Conservation (phyloP, 2,329 filamentous ascomycete species). For the Trichoderma simmonsii region DNA sequence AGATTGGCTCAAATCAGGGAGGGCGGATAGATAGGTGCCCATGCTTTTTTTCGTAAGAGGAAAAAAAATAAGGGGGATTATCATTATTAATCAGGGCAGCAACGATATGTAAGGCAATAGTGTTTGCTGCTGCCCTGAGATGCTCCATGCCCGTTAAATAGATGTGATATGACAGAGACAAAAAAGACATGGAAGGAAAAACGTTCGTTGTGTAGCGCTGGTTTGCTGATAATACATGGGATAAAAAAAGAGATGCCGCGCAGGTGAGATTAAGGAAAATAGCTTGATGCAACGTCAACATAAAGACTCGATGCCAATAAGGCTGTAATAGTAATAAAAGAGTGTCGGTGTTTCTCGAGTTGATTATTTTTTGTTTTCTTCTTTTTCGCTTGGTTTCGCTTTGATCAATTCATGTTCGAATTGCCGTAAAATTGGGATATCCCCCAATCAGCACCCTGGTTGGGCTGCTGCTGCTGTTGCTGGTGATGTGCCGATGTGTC, state of each 20-base stretch:
- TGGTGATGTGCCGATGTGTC: conserved; percentile 31
- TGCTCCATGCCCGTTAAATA: neutral
- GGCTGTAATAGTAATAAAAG: conserved; percentile 14
- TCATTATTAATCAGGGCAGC: conserved; percentile 32
- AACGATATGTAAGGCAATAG: neutral
- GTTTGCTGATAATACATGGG: conserved; percentile 18
- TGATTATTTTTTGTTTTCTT: conserved; percentile 12
- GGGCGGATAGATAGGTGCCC: neutral
- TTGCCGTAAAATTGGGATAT: conserved; percentile 37
- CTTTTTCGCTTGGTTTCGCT: neutral
- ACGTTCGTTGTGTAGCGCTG: conserved; percentile 14
- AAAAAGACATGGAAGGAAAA: neutral
- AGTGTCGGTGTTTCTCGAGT: conserved; percentile 8
- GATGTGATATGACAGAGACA: neutral
- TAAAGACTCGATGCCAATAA: neutral
- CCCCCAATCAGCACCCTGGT: conserved; percentile 27
- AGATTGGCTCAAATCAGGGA: neutral
- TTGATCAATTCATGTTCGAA: conserved; percentile 32
- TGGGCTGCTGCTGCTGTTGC: conserved; percentile 21
- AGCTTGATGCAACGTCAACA: conserved; percentile 5
- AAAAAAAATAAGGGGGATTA: conserved; percentile 28
- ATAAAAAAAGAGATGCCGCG: neutral
- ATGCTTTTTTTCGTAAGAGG: neutral
- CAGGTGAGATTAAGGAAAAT: conserved; percentile 14
- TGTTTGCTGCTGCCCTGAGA: neutral